Base-by-base conservation (phyloP, 1,284 basidiomycete genomes). In the Coniferiporia sulphurascens region DNA sequence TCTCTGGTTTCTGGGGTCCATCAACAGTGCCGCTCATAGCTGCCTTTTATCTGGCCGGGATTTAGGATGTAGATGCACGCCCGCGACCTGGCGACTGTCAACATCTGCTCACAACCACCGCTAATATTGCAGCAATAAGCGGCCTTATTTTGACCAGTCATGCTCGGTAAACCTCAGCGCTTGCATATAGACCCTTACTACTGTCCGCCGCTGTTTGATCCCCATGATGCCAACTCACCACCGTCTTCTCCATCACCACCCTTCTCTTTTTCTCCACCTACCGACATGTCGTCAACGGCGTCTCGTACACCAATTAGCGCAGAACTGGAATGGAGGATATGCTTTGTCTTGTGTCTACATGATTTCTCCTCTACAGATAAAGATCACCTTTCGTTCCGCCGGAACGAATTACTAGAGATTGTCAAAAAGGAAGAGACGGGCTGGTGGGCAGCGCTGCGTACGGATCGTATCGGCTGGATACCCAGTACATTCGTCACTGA, bases 361-460 rank as follows among this genome's bases (percentile, higher is more conserved):
- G 85, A 89, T 71, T 90, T 86, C 65, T 67, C 75, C 19, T 79
- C 85, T 1, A 72, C 77, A 17, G 89, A 89, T 63, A 71, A 76
- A 10, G 79, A 78, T 65, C 83, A 86, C 60, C 76, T 90, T 15
- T 73, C 80, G 1, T 89, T 90, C 69, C 70, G 70, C 43, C 80
- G 81, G 71, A 81, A 83, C 62, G 88, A 90, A 63, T 78, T 89
- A 10, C 71, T 91, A 34, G 78, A 82, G 34, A 75, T 91, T 52
- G 75, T 90, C 45, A 83, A 82, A 70, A 76, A 79, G 68, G 86
- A 89, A 69, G 76, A 78, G n/a, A 81, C 82, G 3, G 88, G 89
- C 6, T 90, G 88, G 88, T 90, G 87, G 86, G 87, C 86, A 32
- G 89, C 88, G 34, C 78, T 86, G 69, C 77, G 81, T n/a, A 73